Conservation (phyloP, 2,329 filamentous ascomycete genomes). For the Phyllosticta capitalensis region DNA sequence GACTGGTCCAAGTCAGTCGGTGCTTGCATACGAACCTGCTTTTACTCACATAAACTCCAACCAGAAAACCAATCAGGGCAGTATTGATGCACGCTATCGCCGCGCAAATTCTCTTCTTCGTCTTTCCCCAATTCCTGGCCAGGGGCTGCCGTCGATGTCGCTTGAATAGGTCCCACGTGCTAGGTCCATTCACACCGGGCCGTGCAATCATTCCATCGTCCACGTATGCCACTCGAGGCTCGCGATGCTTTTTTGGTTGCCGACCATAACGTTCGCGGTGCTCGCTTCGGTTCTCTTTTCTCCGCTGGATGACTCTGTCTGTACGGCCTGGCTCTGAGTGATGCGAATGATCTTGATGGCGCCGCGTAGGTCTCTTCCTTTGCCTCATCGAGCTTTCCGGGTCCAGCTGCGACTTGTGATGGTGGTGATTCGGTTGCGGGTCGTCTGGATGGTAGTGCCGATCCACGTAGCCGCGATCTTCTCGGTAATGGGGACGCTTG, state of each 20-base stretch:
- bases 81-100: slow-evolving; percentile 63
- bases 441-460: not conserved
- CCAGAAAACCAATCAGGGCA: slow-evolving; percentile 57
- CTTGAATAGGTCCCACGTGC: not conserved
- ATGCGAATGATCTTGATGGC: slow-evolving; percentile 6
- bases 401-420: not conserved
- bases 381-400: slow-evolving; percentile 2
- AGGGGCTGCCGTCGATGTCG: slow-evolving; percentile 53
- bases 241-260: slow-evolving; percentile 13
- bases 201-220: not conserved
- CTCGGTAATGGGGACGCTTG: not conserved
- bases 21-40: not conserved
- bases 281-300: slow-evolving; percentile 2
- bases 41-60: slow-evolving; percentile 56
- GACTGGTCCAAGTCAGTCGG: slow-evolving; percentile 32
- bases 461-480: not conserved
- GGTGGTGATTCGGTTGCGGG: not conserved
- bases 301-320: not conserved
- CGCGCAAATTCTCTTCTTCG: slow-evolving; percentile 60
- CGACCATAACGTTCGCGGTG: not conserved
- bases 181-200: not conserved
- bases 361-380: not conserved
- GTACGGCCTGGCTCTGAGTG: slow-evolving; percentile 16
- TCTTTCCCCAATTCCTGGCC: slow-evolving; percentile 60
- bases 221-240: slow-evolving; percentile 11